phyloP scores from a whole-genome alignment of 106 monocot species.

The Cymbidium sinense region DNA sequence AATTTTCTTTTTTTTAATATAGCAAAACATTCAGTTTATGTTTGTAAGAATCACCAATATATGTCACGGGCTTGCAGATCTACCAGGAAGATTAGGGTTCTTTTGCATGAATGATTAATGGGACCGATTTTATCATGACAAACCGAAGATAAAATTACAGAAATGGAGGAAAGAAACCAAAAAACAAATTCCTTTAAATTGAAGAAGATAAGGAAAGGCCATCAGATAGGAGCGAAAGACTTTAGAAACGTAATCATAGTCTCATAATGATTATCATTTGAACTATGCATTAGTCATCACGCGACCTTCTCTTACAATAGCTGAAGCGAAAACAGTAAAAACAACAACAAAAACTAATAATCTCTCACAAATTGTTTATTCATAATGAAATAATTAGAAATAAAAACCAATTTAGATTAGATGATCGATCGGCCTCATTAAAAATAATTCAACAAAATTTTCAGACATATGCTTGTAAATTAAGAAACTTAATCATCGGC shows the following conservation, averaged over 20 bases:
- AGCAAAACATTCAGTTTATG: too few species aligned
- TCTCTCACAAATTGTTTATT: too few species aligned
- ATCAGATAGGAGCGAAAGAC: slow-evolving; percentile 4
- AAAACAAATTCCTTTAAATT: too few species aligned
- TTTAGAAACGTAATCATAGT: background rate
- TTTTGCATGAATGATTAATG: background rate
- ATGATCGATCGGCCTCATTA: slow-evolving; percentile 2
- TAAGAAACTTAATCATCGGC: background rate
- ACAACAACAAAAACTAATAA: too few species aligned
- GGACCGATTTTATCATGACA: background rate
- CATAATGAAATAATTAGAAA: too few species aligned
- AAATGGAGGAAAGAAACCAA: background rate
- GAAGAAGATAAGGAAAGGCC: background rate
- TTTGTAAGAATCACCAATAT: too few species aligned
- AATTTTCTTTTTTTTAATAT: too few species aligned
- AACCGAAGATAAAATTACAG: background rate
- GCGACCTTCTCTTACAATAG: background rate
- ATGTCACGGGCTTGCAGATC: too few species aligned
- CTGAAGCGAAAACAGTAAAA: too few species aligned
- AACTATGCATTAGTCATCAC: background rate
- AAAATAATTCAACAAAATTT: background rate
- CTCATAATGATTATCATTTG: background rate
- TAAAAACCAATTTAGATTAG: too few species aligned
- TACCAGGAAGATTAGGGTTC: too few species aligned
- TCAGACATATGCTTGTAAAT: slow-evolving; percentile 13